Evolutionary conservation across 2,329 filamentous ascomycete genomes (phyloP).

Genomic region (Alternaria solani): DNA sequence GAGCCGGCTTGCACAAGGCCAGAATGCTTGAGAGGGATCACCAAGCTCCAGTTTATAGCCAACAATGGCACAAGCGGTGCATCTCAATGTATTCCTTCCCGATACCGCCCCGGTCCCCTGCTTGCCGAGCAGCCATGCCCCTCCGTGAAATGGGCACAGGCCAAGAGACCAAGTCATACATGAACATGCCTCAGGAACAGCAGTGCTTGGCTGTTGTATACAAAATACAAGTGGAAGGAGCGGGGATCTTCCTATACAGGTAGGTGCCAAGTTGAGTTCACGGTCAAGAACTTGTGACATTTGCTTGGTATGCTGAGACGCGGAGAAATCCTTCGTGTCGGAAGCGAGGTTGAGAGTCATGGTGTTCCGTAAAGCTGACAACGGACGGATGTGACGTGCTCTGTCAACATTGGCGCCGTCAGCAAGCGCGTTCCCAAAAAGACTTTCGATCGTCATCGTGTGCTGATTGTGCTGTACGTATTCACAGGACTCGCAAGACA

Average conservation of each 20-base stretch:
- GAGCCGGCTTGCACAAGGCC: background rate
- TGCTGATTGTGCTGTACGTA: background rate
- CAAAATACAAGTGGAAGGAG: constrained; percentile 16
- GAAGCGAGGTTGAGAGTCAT: background rate
- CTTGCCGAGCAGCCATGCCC: background rate
- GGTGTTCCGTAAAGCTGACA: background rate
- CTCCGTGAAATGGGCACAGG: constrained; percentile 21
- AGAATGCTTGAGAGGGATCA: constrained; percentile 3
- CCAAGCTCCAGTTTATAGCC: constrained; percentile 25
- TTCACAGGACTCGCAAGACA: background rate
- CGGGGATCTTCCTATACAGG: constrained; percentile 7
- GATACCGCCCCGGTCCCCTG: background rate
- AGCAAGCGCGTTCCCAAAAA: background rate
- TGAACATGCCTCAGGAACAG: constrained; percentile 19
- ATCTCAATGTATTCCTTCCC: background rate
- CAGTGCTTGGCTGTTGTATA: constrained; percentile 20
- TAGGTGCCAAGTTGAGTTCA: constrained; percentile 17
- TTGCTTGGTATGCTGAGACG: constrained; percentile 27
- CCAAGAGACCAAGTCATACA: constrained; percentile 44
- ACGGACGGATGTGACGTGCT: background rate
- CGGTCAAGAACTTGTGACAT: constrained; percentile 31
- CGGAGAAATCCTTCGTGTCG: background rate
- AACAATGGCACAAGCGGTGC: background rate
- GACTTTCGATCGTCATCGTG: background rate
- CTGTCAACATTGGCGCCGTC: background rate